Conservation (phyloP, 257 asterid genomes). For the Nicotiana sylvestris region DNA sequence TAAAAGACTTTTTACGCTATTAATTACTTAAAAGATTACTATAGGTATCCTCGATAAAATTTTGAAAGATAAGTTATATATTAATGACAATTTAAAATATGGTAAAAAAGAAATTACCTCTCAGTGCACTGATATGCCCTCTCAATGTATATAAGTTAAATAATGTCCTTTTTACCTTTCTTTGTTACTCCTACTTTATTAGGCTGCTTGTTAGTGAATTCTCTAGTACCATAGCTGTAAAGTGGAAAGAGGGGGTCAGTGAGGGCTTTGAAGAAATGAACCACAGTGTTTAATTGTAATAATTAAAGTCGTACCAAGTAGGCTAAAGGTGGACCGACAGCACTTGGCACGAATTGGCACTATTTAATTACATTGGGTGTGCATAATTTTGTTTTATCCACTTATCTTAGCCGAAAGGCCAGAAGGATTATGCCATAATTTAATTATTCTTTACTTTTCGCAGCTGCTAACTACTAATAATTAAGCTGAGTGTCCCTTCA, state of each 20-base stretch:
- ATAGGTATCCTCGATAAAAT: no score
- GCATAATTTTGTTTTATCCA: neutral
- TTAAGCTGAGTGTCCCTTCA: neutral
- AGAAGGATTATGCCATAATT: neutral
- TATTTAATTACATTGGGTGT: neutral
- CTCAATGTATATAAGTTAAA: no score
- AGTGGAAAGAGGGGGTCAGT: neutral
- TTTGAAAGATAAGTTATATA: no score
- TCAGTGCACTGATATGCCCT: no score
- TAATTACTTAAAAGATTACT: no score
- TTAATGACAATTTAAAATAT: no score
- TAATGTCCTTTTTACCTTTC: no score
- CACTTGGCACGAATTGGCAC: neutral
- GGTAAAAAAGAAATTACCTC: no score
- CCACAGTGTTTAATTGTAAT: neutral
- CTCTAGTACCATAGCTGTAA: conserved; percentile 1
- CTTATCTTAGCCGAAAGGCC: neutral
- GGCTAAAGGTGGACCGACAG: conserved; percentile 1
- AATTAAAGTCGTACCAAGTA: neutral
- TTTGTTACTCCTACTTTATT: neutral
- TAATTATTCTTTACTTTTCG: neutral
- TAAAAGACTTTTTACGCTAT: no score
- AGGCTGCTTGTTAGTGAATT: neutral
- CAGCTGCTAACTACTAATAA: neutral
- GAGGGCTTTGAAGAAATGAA: neutral